phyloP scores from a whole-genome alignment of 352 stramenopile species.

The Phytophthora melonis region DNA sequence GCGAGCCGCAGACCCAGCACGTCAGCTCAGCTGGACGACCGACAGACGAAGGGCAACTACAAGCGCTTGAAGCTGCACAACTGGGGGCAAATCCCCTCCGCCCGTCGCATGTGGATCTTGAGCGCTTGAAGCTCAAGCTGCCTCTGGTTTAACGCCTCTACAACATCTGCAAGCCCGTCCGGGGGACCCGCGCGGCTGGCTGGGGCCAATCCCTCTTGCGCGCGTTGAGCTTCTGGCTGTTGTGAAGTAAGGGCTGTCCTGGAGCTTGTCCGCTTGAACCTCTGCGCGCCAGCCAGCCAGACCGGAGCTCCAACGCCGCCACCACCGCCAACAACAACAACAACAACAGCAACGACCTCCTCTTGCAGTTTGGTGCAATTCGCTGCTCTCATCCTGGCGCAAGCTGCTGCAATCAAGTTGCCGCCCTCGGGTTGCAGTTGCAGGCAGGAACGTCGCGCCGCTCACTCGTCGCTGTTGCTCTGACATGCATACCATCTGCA shows the following conservation, averaged over 20 bases:
- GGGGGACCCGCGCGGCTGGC: background rate
- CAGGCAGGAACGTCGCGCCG: background rate
- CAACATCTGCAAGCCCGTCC: slow-evolving; percentile 5
- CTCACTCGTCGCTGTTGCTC: background rate
- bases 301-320: background rate
- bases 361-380: slow-evolving; percentile 32
- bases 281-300: slow-evolving; percentile 16
- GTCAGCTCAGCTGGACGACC: slow-evolving; percentile 18
- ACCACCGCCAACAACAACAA: background rate
- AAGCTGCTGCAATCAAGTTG: slow-evolving; percentile 18
- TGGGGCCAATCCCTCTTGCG: slow-evolving; percentile 1
- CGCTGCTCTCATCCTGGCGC: slow-evolving; percentile 22
- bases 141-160: slow-evolving; percentile 28
- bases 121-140: slow-evolving; percentile 36
- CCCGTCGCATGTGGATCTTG: slow-evolving; percentile 34
- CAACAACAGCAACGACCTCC: background rate
- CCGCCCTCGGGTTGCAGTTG: slow-evolving; percentile 9
- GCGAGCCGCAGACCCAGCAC: background rate
- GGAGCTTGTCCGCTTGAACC: slow-evolving; percentile 36
- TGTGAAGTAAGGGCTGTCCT: background rate
- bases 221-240: slow-evolving; percentile 10
- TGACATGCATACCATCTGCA: background rate
- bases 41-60: slow-evolving; percentile 12
- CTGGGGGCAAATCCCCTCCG: slow-evolving; percentile 15
- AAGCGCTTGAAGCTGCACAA: slow-evolving; percentile 15